These are phyloP conservation scores for Musa troglodytarum DNA, from an alignment of 176 grass and related monocot genomes.

Conservation along the genomic window DNA sequence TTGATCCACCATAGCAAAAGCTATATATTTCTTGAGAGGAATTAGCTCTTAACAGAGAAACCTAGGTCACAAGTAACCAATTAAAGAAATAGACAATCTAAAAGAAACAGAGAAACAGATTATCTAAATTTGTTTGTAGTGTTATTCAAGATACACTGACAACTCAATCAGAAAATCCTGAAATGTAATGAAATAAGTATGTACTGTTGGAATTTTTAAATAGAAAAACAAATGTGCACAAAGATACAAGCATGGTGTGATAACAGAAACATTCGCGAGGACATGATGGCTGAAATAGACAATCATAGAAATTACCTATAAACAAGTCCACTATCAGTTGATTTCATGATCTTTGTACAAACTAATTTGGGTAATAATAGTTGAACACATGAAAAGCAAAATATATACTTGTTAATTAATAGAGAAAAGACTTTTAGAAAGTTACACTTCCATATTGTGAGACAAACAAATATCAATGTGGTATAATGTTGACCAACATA, in stretches of 20 bases:
- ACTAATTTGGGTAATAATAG: no score
- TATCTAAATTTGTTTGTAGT: background rate
- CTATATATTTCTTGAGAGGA: conserved; percentile 72
- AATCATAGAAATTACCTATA: background rate
- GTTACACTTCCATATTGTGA: no score
- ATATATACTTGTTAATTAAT: no score
- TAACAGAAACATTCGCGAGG: background rate
- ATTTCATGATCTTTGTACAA: no score
- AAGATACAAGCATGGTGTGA: background rate
- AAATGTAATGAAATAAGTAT: background rate
- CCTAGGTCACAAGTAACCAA: conserved; percentile 22
- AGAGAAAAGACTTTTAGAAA: no score
- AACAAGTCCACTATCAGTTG: no score
- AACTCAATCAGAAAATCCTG: background rate
- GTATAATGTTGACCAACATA: background rate
- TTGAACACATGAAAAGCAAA: no score
- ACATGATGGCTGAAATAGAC: background rate
- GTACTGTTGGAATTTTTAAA: background rate
- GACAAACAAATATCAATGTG: no score
- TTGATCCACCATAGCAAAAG: conserved; percentile 82
- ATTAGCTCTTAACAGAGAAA: conserved; percentile 57
- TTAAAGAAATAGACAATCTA: conserved; percentile 1
- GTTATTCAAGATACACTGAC: background rate
- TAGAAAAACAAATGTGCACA: background rate
- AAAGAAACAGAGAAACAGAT: background rate